phyloP scores from a whole-genome alignment of 2,329 filamentous ascomycete genomes.

The Arthrobotrys pseudoclavata region DNA sequence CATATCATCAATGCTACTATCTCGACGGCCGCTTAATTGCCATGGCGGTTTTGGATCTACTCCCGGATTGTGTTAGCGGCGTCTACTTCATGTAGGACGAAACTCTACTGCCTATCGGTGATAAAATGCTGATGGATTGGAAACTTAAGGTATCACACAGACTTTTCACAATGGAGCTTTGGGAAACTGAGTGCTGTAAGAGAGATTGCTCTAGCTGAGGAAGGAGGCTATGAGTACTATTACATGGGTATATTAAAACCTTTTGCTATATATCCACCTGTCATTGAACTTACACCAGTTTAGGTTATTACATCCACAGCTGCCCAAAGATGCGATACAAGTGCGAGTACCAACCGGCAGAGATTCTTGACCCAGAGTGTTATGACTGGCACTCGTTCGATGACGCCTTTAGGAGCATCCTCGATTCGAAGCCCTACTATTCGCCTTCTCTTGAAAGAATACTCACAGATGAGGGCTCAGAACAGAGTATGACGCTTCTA shows the following conservation, averaged over 20 bases:
- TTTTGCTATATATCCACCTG: background rate
- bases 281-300: background rate
- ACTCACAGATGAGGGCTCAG: constrained; percentile 65
- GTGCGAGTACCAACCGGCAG: constrained; percentile 81
- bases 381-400: constrained; percentile 75
- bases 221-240: constrained; percentile 80
- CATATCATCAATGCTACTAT: constrained; percentile 85
- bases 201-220: constrained; percentile 78
- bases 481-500: constrained; percentile 52
- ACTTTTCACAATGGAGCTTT: constrained; percentile 77
- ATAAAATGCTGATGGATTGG: background rate
- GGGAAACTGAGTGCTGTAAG: constrained; percentile 82
- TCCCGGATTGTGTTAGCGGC: constrained; percentile 82
- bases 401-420: constrained; percentile 69
- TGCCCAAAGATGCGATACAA: constrained; percentile 90
- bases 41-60: constrained; percentile 80
- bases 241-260: constrained; percentile 72
- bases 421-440: constrained; percentile 73
- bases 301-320: constrained; percentile 83
- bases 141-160: constrained; percentile 72
- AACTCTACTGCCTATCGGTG: no score
- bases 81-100: constrained; percentile 79
- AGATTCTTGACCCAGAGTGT: constrained; percentile 78
- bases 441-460: constrained; percentile 63
- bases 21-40: constrained; percentile 82